A percentile compares a stretch with the other conserved stretches of the same genome.
Conservation (phyloP, 1,139 yeast genomes). For the Saccharomyces uvarum region DNA sequence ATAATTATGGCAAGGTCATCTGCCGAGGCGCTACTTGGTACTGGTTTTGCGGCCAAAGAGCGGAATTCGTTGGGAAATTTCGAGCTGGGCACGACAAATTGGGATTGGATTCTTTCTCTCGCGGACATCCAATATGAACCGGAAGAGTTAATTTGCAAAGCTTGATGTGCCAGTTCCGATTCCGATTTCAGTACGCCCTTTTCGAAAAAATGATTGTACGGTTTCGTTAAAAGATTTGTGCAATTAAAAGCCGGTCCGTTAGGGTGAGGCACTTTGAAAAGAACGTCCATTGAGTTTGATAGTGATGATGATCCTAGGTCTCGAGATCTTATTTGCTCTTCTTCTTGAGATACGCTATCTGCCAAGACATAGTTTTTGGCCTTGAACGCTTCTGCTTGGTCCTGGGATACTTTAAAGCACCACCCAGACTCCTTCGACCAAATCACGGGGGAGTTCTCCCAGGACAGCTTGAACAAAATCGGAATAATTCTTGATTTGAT, state of each 20-base stretch:
- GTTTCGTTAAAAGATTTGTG: conserved; percentile 72
- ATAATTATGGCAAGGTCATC: conserved; percentile 61
- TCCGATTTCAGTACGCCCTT: conserved; percentile 65
- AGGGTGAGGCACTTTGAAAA: conserved; percentile 82
- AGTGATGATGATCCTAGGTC: neutral
- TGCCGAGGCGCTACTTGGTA: conserved; percentile 24
- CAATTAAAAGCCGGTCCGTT: conserved; percentile 74
- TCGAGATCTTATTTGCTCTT: conserved; percentile 8
- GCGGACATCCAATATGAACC: conserved; percentile 94
- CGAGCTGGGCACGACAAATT: conserved; percentile 63
- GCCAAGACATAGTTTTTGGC: conserved; percentile 45
- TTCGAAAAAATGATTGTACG: conserved; percentile 65
- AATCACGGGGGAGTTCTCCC: conserved; percentile 78
- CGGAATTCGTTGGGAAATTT: conserved; percentile 25
- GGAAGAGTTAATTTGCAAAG: conserved; percentile 63
- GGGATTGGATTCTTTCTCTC: conserved; percentile 73
- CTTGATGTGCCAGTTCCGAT: conserved; percentile 66
- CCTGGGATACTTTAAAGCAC: conserved; percentile 61
- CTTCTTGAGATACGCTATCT: conserved; percentile 13
- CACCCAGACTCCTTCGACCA: conserved; percentile 83
- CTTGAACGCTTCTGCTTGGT: conserved; percentile 37
- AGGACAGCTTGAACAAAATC: conserved; percentile 61
- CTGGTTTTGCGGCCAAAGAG: conserved; percentile 17
- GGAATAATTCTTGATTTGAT: conserved; percentile 74
- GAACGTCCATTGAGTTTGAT: conserved; percentile 14